Base-by-base conservation (phyloP, 352 stramenopile species). In the Pythium monospermum region DNA sequence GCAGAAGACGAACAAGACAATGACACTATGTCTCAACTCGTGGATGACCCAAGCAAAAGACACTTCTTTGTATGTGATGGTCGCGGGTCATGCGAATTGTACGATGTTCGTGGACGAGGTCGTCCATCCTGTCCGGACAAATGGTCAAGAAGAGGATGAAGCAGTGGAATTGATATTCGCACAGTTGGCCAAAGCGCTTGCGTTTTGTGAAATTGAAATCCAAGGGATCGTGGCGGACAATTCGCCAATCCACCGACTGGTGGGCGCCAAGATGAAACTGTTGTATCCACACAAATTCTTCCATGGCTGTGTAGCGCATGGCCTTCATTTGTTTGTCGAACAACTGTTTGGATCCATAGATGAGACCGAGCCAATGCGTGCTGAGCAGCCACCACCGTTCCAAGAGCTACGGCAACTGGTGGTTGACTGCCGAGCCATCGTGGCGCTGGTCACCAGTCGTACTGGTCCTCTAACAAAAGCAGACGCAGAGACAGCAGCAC, bases 301-400 rank as follows among this genome's bases (percentile, higher is more conserved):
- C 36, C 53, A 67, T 30, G 62, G 62, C 33, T 71, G 62, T 46
- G 58, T 42, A 2, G 59, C 62, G 5, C 62, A 71, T 21, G 57
- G 53, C 4, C 32, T 71, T 1, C 45, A 54, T 32, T 35, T 64
- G 4, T 61, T 71, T 35, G 33, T 71, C 6, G 23, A 61, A 13
- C 37, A 61, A 19, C 52, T 73, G 15, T 73, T 70, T n/a, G 40
- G 33, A 15, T 27, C 2, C 23, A 40, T 18, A 23, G 37, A 37
- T 25, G 37, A 5, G n/a, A n/a, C n/a, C n/a, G n/a, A n/a, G n/a
- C n/a, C n/a, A n/a, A n/a, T n/a, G n/a, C n/a, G n/a, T n/a, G n/a
- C n/a, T n/a, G n/a, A n/a, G n/a, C n/a, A n/a, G 16, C 31, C 39
- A 11, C 30, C 37, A 25, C 40, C 55, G 12, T 61, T 73, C 22